Conservation (phyloP, 805 yeast genomes). For the Spathaspora sp. region DNA sequence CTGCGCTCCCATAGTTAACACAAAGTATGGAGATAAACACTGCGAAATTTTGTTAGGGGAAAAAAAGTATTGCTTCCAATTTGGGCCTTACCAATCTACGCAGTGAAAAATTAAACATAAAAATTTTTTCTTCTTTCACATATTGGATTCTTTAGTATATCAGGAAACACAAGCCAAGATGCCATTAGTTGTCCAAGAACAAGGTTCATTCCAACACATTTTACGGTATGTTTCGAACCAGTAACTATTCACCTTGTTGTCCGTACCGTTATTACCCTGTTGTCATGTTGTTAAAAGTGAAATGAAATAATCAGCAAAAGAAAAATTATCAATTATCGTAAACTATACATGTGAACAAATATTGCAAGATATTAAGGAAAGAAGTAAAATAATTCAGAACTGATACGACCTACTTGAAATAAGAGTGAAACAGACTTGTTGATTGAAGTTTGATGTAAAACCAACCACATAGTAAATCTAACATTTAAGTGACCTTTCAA, state of each 20-base stretch:
- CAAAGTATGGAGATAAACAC: not conserved
- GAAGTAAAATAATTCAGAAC: no score
- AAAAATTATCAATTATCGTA: not conserved
- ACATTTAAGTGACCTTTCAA: not conserved
- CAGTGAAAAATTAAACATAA: not conserved
- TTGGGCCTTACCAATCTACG: not conserved
- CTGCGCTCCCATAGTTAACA: not conserved
- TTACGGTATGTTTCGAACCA: conserved; percentile 75
- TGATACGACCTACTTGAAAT: no score
- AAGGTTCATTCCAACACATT: conserved; percentile 99
- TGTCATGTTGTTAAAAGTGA: not conserved
- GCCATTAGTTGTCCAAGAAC: conserved; percentile 98
- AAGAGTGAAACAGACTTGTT: not conserved
- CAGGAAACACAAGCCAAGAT: conserved; percentile 36
- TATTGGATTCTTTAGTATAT: not conserved
- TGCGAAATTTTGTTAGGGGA: not conserved
- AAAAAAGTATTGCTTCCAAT: not conserved
- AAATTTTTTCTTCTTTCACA: not conserved
- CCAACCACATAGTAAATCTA: not conserved
- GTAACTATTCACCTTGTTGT: not conserved
- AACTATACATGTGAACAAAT: not conserved
- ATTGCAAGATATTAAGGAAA: not conserved
- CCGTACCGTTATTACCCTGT: not conserved
- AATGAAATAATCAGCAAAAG: not conserved
- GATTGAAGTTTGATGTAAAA: not conserved